Evolutionary conservation across 192 early-diverging fungal species (phyloP).

Genomic region (Gamsiella multidivaricata): DNA sequence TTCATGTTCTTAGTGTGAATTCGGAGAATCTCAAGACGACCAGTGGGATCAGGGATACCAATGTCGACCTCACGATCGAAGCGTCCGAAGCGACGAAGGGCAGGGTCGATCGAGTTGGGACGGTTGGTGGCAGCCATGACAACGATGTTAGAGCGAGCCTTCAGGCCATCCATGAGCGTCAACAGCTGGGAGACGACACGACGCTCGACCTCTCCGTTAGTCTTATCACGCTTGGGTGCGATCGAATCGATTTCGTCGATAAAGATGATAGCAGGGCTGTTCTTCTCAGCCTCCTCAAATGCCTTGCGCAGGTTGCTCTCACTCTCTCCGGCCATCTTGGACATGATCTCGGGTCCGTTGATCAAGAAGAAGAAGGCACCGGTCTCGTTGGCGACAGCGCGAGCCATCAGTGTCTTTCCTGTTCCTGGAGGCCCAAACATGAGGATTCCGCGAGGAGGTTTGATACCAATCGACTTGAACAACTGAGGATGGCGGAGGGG

Average conservation of each 20-base stretch:
- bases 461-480: conserved; percentile 99
- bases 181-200: conserved; percentile 98
- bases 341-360: conserved; percentile 99
- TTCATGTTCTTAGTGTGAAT: conserved; percentile 99
- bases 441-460: conserved; percentile 97
- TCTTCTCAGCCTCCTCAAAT: conserved; percentile 99
- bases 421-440: conserved; percentile 99
- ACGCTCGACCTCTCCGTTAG: conserved; percentile 98
- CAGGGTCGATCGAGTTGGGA: conserved; percentile 96
- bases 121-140: conserved; percentile 99
- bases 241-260: conserved; percentile 99
- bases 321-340: conserved; percentile 99
- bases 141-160: conserved; percentile 93
- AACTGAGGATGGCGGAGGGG: conserved; percentile 98
- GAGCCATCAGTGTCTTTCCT: conserved; percentile 98
- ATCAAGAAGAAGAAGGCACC: conserved; percentile 99
- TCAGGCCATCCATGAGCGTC: conserved; percentile 98
- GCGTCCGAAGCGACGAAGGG: conserved; percentile 96
- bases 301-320: conserved; percentile 98
- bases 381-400: conserved; percentile 99
- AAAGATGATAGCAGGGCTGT: conserved; percentile 97
- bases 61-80: conserved; percentile 99
- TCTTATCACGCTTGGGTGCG: conserved; percentile 99
- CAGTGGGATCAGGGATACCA: conserved; percentile 97
- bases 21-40: conserved; percentile 82